A percentile compares a stretch with the other conserved stretches of the same genome.
Evolutionary conservation across 1,139 yeast genomes (phyloP).

Genomic region (Sugiyamaella neomexicana): DNA sequence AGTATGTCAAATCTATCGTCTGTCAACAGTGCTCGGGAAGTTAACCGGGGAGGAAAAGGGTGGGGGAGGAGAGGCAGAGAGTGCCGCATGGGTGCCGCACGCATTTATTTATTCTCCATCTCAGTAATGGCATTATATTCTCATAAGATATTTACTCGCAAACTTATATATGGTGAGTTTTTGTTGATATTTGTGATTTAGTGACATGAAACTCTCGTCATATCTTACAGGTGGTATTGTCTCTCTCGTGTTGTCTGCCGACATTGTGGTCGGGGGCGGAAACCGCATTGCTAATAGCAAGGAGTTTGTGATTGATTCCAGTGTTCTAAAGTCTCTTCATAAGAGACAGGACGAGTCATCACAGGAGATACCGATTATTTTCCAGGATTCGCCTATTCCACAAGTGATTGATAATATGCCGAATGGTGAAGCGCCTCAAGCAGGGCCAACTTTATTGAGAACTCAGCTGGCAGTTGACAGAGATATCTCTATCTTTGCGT

Average conservation of each 20-base stretch:
- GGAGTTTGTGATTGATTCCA: constrained; percentile 14
- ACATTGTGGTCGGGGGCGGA: constrained; percentile 14
- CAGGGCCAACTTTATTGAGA: constrained; percentile 37
- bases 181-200: too few species aligned
- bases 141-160: too few species aligned
- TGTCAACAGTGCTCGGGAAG: too few species aligned
- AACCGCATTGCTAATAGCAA: constrained; percentile 8
- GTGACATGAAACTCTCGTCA: constrained; percentile 9
- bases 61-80: too few species aligned
- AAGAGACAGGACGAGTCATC: neutral
- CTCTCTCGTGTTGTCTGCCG: constrained; percentile 6
- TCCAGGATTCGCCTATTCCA: constrained; percentile 14
- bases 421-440: constrained; percentile 37
- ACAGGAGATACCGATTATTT: neutral
- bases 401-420: constrained; percentile 16
- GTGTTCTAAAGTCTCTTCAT: constrained; percentile 3
- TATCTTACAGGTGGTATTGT: constrained; percentile 3
- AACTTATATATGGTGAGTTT: too few species aligned
- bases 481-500: constrained; percentile 39
- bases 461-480: constrained; percentile 39
- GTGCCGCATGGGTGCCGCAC: too few species aligned
- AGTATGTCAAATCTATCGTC: too few species aligned
- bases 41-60: too few species aligned
- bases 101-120: too few species aligned
- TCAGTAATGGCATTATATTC: too few species aligned